Evolutionary conservation across 2,329 filamentous ascomycete species (phyloP), one percentile per base, ranked within the genome.

Genomic region (Triangularia setosa): DNA sequence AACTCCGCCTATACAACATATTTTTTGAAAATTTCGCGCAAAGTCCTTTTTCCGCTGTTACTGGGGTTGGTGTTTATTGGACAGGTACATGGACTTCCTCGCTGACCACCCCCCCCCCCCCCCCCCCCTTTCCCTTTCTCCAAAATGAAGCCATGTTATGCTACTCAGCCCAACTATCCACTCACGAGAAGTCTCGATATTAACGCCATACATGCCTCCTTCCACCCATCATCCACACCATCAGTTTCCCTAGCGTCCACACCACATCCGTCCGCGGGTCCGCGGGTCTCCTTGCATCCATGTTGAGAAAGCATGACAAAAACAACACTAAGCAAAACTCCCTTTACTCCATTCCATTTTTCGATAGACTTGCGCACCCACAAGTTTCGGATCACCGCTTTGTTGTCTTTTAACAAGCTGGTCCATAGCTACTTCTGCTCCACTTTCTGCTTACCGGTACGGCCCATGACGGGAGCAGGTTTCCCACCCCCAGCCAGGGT

Each of bases 391-490:
- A 48, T 48, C 40, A 48, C 40, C 40, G 40, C 40, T 48, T 3
- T 44, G 35, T 9, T 44, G 35, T 44, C 18, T 1, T 18, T 30
- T 11, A 48, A 23, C 40, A 48, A 48, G 40, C n/a, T 48, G n/a
- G 40, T 48, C 40, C 40, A 48, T 48, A n/a, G 40, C 40, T 48
- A n/a, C 40, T 9, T 48, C n/a, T 11, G n/a, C 40, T 48, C 40
- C 40, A 48, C 40, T 48, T 33, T 11, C 40, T 48, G 23, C 24
- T 35, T 33, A 48, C 23, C 57, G 57, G 57, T 59, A 59, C 57
- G 57, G 57, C 30, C 57, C 57, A 59, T 59, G 35, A 33, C 57
- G 57, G 23, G 40, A 48, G 40, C 40, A 48, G 40, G 40, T 48
- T 48, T 48, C 40, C 40, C n/a, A 48, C 40, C 40, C 40, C 40